These are phyloP conservation scores for Glutinoglossum americanum DNA, from an alignment of 495 filamentous ascomycete species.

Conservation along the genomic window DNA sequence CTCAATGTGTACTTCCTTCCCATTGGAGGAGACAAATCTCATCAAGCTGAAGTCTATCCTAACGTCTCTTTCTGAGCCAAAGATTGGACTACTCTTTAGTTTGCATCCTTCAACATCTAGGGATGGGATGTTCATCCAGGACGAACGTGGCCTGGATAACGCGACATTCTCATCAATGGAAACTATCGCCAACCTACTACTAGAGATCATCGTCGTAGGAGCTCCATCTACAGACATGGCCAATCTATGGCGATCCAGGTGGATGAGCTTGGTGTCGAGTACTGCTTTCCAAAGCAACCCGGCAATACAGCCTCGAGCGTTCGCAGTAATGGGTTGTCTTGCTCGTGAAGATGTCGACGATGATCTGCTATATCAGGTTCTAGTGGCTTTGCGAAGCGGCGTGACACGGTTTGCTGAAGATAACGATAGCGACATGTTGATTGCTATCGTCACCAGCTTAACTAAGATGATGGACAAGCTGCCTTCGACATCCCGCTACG, in stretches of 20 bases:
- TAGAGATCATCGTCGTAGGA: slow-evolving; percentile 37
- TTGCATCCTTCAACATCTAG: slow-evolving; percentile 15
- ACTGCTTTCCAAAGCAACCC: slow-evolving; percentile 52
- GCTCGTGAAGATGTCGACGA: slow-evolving; percentile 46
- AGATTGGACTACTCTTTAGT: slow-evolving; percentile 16
- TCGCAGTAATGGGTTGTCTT: slow-evolving; percentile 46
- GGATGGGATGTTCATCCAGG: slow-evolving; percentile 13
- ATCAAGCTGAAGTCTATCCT: slow-evolving; percentile 30
- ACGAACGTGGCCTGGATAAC: slow-evolving; percentile 11
- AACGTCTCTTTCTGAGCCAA: slow-evolving; percentile 17
- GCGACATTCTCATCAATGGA: slow-evolving; percentile 15
- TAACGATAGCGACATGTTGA: slow-evolving; percentile 39
- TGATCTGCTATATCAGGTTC: slow-evolving; percentile 44
- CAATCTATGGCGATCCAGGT: slow-evolving; percentile 46
- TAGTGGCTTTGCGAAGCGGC: slow-evolving; percentile 38
- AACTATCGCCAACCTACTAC: slow-evolving; percentile 26
- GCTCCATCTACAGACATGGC: slow-evolving; percentile 39
- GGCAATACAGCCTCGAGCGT: slow-evolving; percentile 42
- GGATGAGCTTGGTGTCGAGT: slow-evolving; percentile 49
- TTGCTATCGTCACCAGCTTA: slow-evolving; percentile 37
- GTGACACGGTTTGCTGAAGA: slow-evolving; percentile 36
- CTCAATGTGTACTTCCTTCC: slow-evolving; percentile 39
- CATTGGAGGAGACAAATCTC: slow-evolving; percentile 30
- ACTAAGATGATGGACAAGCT: slow-evolving; percentile 51
- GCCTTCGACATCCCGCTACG: slow-evolving; percentile 37